Evolutionary conservation across 345 rosid species (phyloP), one percentile per base, ranked within the genome.

Genomic region (thale cress (Arabidopsis thaliana)): DNA sequence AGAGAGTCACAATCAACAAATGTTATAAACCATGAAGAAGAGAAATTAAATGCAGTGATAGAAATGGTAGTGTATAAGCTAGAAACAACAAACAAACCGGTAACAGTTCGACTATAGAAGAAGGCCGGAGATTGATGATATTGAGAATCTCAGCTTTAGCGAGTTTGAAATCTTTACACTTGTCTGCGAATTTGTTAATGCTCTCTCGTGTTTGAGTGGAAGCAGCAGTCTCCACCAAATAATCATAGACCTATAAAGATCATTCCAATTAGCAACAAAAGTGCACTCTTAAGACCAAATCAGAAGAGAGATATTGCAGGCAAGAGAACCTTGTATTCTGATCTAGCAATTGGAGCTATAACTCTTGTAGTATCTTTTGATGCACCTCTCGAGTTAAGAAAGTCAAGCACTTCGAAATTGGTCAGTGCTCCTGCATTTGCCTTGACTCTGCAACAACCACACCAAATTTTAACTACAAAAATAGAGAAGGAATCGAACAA

Each of bases 121-220:
- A 59, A 45, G 97, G 96, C 33, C 85, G 75, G 30, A 84, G 59
- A 70, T 92, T 87, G 79, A 89, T 79, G 72, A 92, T 86, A 70
- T 84, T 88, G 75, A 92, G 92, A 49, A 85, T 68, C 88, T 92
- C 97, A 46, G 94, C 91, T 83, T 92, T 89, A 0, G 97, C 88
- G 37, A 95, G 84, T 52, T 83, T 76, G 71, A 74, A 90, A 49
- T 63, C 83, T 77, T 85, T 85, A 73, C 86, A 80, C 80, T 83
- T 87, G 5, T 83, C 85, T 25, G 84, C 28, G 65, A 90, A 87
- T 69, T 72, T 82, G 28, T 64, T 63, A 30, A 95, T 76, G 2
- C 42, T 78, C 77, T 89, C 93, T 78, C 82, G 84, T 25, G 89
- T 85, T 73, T 87, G 97, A 84, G 79, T 79, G 69, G 59, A 67